phyloP scores from a whole-genome alignment of 495 filamentous ascomycete species.

The Rhypophila decipiens region DNA sequence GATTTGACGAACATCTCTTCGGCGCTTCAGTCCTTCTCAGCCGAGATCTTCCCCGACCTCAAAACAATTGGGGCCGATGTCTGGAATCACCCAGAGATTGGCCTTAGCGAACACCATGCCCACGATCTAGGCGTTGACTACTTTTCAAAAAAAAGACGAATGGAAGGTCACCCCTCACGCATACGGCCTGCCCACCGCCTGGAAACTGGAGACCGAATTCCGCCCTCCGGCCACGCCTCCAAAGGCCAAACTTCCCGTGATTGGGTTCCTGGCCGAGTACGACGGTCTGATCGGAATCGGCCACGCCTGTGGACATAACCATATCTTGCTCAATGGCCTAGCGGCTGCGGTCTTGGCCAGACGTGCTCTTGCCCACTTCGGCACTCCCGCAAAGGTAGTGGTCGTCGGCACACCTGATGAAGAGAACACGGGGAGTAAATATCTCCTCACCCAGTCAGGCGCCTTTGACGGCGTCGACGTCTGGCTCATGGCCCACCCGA shows the following conservation, averaged over 20 bases:
- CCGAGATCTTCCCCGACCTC: slow-evolving; percentile 13
- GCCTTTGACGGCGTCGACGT: slow-evolving; percentile 49
- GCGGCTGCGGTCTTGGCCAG: slow-evolving; percentile 35
- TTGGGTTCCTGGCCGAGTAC: slow-evolving; percentile 42
- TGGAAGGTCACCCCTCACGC: slow-evolving; percentile 37
- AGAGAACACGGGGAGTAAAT: slow-evolving; percentile 53
- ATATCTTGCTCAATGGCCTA: slow-evolving; percentile 40
- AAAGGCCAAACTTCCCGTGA: slow-evolving; percentile 32
- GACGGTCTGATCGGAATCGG: slow-evolving; percentile 41
- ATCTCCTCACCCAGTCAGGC: slow-evolving; percentile 44
- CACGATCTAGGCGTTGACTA: slow-evolving; percentile 43
- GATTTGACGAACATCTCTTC: neutral
- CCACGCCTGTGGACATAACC: slow-evolving; percentile 44
- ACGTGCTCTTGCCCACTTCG: slow-evolving; percentile 31
- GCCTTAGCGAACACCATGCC: slow-evolving; percentile 38
- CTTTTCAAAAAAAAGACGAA: slow-evolving; percentile 29
- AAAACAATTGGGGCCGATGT: slow-evolving; percentile 22
- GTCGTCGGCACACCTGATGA: slow-evolving; percentile 53
- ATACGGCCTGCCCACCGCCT: slow-evolving; percentile 35
- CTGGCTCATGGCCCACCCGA: slow-evolving; percentile 47
- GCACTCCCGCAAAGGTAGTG: slow-evolving; percentile 41
- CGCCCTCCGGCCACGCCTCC: slow-evolving; percentile 21
- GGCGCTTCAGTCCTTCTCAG: neutral
- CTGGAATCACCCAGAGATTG: slow-evolving; percentile 42
- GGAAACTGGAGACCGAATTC: slow-evolving; percentile 31